Evolutionary conservation across 2,329 filamentous ascomycete species (phyloP).

Genomic region (Mycosphaerella sp.): DNA sequence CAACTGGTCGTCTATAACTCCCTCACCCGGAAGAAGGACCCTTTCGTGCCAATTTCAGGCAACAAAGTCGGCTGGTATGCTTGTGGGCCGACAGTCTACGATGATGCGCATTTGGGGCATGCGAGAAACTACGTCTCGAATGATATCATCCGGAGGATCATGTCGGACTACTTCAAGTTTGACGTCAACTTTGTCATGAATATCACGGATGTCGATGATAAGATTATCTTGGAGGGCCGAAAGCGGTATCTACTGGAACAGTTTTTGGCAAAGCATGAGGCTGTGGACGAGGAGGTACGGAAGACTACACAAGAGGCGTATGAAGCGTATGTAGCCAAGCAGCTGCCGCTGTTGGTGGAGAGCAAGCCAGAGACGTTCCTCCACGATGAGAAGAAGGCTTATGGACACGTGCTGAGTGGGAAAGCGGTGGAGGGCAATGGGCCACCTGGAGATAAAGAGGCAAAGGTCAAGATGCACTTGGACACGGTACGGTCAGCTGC

Average conservation of each 20-base stretch:
- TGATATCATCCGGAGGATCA: slow-evolving; percentile 77
- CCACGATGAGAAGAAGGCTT: slow-evolving; percentile 45
- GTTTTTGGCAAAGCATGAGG: slow-evolving; percentile 52
- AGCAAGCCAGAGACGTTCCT: slow-evolving; percentile 45
- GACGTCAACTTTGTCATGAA: slow-evolving; percentile 87
- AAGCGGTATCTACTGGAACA: slow-evolving; percentile 72
- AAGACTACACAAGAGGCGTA: slow-evolving; percentile 49
- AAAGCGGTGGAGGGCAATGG: slow-evolving; percentile 49
- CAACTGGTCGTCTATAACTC: slow-evolving; percentile 74
- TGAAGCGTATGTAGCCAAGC: slow-evolving; percentile 59
- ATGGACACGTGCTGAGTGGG: slow-evolving; percentile 51
- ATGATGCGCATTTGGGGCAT: slow-evolving; percentile 75
- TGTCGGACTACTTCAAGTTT: slow-evolving; percentile 77
- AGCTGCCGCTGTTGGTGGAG: slow-evolving; percentile 50
- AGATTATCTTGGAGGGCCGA: slow-evolving; percentile 61
- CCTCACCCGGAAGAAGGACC: slow-evolving; percentile 65
- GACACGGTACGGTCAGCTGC: slow-evolving; percentile 54
- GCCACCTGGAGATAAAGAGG: slow-evolving; percentile 64
- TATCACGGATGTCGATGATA: slow-evolving; percentile 70
- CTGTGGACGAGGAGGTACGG: slow-evolving; percentile 42
- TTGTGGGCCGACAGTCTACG: slow-evolving; percentile 76
- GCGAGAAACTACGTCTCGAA: slow-evolving; percentile 87
- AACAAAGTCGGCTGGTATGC: slow-evolving; percentile 77
- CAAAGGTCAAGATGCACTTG: slow-evolving; percentile 86
- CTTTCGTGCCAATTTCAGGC: slow-evolving; percentile 64